Base-by-base conservation (phyloP, 768 basidiomycete species). In the Auricularia sp. region DNA sequence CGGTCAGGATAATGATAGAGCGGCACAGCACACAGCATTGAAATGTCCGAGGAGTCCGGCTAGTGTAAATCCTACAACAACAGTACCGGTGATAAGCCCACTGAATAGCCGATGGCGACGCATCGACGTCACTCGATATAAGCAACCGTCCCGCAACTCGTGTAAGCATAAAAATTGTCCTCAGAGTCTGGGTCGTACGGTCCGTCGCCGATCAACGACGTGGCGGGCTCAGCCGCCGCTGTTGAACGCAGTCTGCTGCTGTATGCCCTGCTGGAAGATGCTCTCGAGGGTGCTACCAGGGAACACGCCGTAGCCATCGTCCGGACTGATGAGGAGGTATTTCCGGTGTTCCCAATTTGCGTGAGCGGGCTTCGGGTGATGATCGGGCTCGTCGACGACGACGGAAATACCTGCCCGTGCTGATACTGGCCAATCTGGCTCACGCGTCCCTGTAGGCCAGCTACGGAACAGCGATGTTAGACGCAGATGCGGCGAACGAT, bases 281-380 rank as follows among this genome's bases (percentile, higher is more conserved):
- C 16, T 36, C 35, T 59, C 59, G 53, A 64, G 21, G 11, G 51
- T 35, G 36, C 6, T 29, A 29, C 29, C 11, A 11, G 53, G 29
- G 43, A 56, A 64, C 36, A 53, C 36, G 2, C 54, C 63, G 69
- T 87, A 87, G 71, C 87, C 87, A 73, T 88, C 87, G 64, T 85
- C 84, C 34, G 87, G 87, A 3, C 85, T 84, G n/a, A 29, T 18
- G n/a, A 76, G 62, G 83, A 84, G 0, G 77, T 70, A 7, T 21
- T 59, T 2, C 53, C 54, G n/a, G 42, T 53, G 10, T 53, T 53
- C 11, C 23, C 36, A 8, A 36, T 35, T 10, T 56, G 54, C 11
- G 47, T 21, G 10, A 51, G 47, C 47, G 47, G 47, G 21, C 47
- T 51, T 18, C 18, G 47, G 16, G 63, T 64, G 43, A 64, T 34